phyloP scores from a whole-genome alignment of 148 eudicot species.

The Heliosperma pusillum region DNA sequence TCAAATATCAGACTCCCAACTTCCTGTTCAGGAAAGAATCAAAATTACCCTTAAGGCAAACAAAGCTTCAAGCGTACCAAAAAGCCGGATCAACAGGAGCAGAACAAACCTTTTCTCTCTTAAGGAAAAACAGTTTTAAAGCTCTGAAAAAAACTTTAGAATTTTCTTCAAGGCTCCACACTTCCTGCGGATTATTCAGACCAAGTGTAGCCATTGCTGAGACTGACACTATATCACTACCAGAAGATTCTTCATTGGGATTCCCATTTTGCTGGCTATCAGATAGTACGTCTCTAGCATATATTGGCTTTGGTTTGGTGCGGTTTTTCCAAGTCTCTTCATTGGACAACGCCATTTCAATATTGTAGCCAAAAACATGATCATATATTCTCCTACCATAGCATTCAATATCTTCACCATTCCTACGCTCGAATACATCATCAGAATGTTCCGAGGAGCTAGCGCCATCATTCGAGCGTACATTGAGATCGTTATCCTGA shows the following conservation, averaged over 20 bases:
- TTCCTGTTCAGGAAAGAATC: constrained; percentile 49
- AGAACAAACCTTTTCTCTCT: constrained; percentile 65
- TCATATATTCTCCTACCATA: constrained; percentile 84
- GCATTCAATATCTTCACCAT: constrained; percentile 61
- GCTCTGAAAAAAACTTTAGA: constrained; percentile 75
- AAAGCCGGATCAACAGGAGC: background rate
- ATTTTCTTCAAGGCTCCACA: constrained; percentile 82
- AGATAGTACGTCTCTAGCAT: constrained; percentile 50
- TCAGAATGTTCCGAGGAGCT: constrained; percentile 63
- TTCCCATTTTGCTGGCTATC: constrained; percentile 59
- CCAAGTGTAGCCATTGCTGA: constrained; percentile 93
- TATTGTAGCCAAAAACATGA: constrained; percentile 95
- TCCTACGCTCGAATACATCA: constrained; percentile 73
- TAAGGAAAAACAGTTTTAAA: constrained; percentile 57
- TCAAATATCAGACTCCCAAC: constrained; percentile 81
- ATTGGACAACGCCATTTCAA: constrained; percentile 79
- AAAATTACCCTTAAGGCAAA: constrained; percentile 3
- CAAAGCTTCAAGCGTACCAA: constrained; percentile 6
- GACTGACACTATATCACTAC: constrained; percentile 44
- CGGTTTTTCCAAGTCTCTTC: constrained; percentile 98
- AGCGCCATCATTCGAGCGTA: constrained; percentile 73
- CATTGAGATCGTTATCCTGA: constrained; percentile 92
- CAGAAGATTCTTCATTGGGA: constrained; percentile 25
- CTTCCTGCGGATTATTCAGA: constrained; percentile 88
- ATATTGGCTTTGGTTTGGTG: constrained; percentile 73